Evolutionary conservation across 202 grass and related monocot genomes (phyloP).

Genomic region (Zizania palustris): DNA sequence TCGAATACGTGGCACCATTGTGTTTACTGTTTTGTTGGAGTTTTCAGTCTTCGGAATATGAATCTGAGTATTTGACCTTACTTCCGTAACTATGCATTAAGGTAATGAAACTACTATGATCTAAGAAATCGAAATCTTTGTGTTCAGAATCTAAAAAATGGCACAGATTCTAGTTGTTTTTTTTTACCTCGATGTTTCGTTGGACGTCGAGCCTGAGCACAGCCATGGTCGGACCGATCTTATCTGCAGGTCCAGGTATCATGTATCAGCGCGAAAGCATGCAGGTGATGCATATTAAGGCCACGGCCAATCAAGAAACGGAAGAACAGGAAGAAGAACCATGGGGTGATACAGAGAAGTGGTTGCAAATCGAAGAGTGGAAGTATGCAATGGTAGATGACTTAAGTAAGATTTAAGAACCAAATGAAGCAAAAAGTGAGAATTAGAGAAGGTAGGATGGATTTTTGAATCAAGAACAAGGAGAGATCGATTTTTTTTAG

Average conservation of each 20-base stretch:
- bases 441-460: neutral
- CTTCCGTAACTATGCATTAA: no score
- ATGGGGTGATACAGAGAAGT: neutral
- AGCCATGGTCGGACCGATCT: conserved; percentile 90
- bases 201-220: conserved; percentile 88
- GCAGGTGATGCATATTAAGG: no score
- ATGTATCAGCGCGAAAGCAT: no score
- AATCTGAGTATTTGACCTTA: no score
- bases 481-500: neutral
- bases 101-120: no score
- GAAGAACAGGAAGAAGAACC: neutral
- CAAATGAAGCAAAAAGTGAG: neutral
- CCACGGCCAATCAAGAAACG: neutral
- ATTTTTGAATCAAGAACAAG: neutral
- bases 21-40: no score
- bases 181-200: conserved; percentile 76
- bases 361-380: neutral
- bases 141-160: neutral
- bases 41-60: no score
- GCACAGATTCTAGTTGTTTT: neutral
- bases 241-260: conserved; percentile 54
- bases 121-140: no score
- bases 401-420: neutral
- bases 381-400: neutral
- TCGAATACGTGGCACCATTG: no score